Percentiles rank a stretch among this genome's conserved stretches.
phyloP scores from a whole-genome alignment of 345 rosid species.

The Laguncularia racemosa region DNA sequence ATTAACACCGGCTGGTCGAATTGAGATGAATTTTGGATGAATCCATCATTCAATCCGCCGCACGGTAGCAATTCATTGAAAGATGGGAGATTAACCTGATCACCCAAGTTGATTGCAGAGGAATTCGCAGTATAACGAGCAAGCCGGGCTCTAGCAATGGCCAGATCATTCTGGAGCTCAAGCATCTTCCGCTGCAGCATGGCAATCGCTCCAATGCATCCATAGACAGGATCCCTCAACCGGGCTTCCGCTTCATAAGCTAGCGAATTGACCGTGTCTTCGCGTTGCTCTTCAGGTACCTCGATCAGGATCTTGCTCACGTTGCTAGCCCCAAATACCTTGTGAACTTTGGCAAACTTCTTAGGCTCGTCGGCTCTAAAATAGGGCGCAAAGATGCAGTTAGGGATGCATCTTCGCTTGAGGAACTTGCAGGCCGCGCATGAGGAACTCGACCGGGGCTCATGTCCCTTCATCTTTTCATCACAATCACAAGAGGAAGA shows the following conservation, averaged over 20 bases:
- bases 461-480: slow-evolving; percentile 44
- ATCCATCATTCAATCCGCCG: slow-evolving; percentile 36
- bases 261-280: slow-evolving; percentile 80
- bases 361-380: slow-evolving; percentile 64
- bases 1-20: slow-evolving; percentile 15
- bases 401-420: slow-evolving; percentile 68
- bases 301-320: slow-evolving; percentile 83
- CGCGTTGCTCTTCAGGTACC: slow-evolving; percentile 83
- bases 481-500: no score
- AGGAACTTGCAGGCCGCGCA: slow-evolving; percentile 94
- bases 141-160: slow-evolving; percentile 61
- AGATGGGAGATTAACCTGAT: slow-evolving; percentile 12
- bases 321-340: slow-evolving; percentile 93
- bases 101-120: slow-evolving; percentile 3
- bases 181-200: slow-evolving; percentile 57
- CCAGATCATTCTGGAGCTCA: slow-evolving; percentile 75
- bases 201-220: slow-evolving; percentile 91
- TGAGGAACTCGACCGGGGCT: slow-evolving; percentile 74
- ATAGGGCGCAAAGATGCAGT: slow-evolving; percentile 82
- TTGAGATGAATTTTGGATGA: slow-evolving; percentile 25
- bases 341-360: slow-evolving; percentile 81
- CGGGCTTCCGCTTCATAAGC: slow-evolving; percentile 90
- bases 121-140: slow-evolving; percentile 34
- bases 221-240: slow-evolving; percentile 83
- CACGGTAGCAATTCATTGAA: slow-evolving; percentile 29